Percentiles rank a stretch among this genome's conserved stretches.
Conservation (phyloP, 441 rosid species). For the Metrosideros polymorpha region DNA sequence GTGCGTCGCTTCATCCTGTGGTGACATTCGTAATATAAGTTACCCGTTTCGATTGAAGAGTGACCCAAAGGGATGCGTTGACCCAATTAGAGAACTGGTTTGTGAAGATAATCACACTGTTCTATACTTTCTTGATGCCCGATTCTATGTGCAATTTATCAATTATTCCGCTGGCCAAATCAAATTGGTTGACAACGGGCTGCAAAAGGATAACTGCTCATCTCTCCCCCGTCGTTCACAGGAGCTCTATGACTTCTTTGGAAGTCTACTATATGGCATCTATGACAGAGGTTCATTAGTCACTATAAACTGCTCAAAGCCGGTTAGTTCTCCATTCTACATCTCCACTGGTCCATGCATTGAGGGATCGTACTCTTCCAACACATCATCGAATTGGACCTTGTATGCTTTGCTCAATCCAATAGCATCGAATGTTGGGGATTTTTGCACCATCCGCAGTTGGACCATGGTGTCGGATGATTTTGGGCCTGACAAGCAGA, state of each 20-base stretch:
- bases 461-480: rapidly evolving
- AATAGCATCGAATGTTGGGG: rapidly evolving
- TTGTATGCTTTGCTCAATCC: neutral
- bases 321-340: neutral
- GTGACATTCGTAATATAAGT: neutral
- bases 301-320: neutral
- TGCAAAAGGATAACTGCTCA: rapidly evolving
- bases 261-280: too few relatives aligned
- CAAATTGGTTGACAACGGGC: neutral
- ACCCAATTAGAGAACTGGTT: rapidly evolving
- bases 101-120: neutral
- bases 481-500: rapidly evolving
- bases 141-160: neutral
- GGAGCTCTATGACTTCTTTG: too few relatives aligned
- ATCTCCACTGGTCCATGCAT: rapidly evolving
- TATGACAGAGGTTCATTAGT: neutral
- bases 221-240: neutral
- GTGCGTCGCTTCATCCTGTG: neutral
- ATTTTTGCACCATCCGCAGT: neutral
- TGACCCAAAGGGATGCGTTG: rapidly evolving
- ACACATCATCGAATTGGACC: neutral
- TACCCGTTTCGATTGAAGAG: rapidly evolving
- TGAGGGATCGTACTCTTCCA: neutral
- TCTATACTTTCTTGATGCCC: rapidly evolving
- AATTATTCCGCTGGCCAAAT: rapidly evolving